Evolutionary conservation across 768 basidiomycete species (phyloP), one percentile per base, ranked within the genome.

Genomic region (Naganishia vaughanmartiniae): DNA sequence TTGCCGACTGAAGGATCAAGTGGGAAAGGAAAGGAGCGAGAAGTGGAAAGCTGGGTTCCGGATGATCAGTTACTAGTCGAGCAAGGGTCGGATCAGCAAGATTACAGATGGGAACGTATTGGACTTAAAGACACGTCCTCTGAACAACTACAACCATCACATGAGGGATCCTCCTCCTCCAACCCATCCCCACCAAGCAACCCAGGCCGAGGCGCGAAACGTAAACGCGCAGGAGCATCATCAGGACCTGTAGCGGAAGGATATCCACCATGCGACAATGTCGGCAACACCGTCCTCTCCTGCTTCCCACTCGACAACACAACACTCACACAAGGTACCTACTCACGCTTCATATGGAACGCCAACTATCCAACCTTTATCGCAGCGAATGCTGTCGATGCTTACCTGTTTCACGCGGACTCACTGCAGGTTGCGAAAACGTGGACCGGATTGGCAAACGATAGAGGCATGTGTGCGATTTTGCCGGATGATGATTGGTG

Each of bases 271-370:
- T 83, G 83, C 74, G 74, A 74, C 65, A 70, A 77, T 45, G 78
- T 79, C 51, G 87, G 87, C 72, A 93, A 93, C 83, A 80, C 86
- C 57, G 83, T 91, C 71, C 84, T 88, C 53, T 90, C 91, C 10
- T 94, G 93, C 79, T 93, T 85, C 77, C 93, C 93, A 12, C 83
- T 83, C 0, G 58, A 80, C 10, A 81, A 84, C 69, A 86, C 86
- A 26, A 72, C 83, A 30, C 83, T 93, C 71, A 80, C 85, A n/a
- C 92, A 95, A 81, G 86, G 89, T 76, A 81, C 89, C 58, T 91
- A 87, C 84, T 87, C 88, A 4, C 85, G 87, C 28, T 68, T 73
- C 46, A 73, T 72, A 68, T 77, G 80, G 90, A 89, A 74, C 45
- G 65, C 73, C 15, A 72, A 71, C 17, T 69, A 57, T 33, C 72